Evolutionary conservation across 2,329 filamentous ascomycete species (phyloP).

Genomic region (Fusarium subglutinans): DNA sequence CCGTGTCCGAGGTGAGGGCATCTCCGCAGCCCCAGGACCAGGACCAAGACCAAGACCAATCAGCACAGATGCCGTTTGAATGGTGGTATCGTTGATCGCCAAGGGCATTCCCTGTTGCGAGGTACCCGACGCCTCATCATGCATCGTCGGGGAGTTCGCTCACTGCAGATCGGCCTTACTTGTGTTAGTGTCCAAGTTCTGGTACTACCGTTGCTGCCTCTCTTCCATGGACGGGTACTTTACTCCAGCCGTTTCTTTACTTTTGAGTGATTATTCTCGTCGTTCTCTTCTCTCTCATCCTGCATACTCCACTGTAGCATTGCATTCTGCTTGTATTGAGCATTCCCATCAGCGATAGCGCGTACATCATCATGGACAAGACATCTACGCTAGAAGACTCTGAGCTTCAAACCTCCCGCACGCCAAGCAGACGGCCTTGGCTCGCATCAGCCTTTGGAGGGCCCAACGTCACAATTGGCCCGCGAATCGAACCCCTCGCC

Average conservation of each 20-base stretch:
- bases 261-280: background rate
- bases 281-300: background rate
- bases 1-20: slow-evolving; percentile 7
- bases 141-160: slow-evolving; percentile 17
- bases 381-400: slow-evolving; percentile 4
- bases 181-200: background rate
- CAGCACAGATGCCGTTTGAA: background rate
- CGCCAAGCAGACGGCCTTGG: slow-evolving; percentile 34
- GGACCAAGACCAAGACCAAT: background rate
- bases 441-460: slow-evolving; percentile 51
- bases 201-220: background rate
- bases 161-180: background rate
- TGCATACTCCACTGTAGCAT: background rate
- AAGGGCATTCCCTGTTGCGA: background rate
- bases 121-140: background rate
- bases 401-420: slow-evolving; percentile 7
- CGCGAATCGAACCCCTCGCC: slow-evolving; percentile 60
- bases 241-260: background rate
- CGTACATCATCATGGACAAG: slow-evolving; percentile 10
- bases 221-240: background rate
- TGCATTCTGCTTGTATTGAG: background rate
- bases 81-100: slow-evolving; percentile 8
- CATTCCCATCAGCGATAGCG: background rate
- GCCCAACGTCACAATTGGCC: slow-evolving; percentile 54
- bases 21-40: background rate